Conservation (phyloP, 2,329 filamentous ascomycete species). For the Hymenoscyphus repandus region DNA sequence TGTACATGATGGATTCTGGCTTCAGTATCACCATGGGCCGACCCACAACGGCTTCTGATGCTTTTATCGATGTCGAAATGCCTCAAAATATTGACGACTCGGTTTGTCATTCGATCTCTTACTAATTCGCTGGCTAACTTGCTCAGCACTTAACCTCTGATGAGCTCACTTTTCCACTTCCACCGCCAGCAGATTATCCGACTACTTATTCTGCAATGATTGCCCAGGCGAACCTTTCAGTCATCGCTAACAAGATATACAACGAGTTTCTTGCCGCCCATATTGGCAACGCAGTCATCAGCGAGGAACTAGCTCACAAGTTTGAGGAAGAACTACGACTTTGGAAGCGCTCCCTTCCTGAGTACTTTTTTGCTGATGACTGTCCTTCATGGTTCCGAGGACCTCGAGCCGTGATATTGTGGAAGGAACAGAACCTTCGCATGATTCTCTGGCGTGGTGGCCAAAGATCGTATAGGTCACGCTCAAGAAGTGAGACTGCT, state of each 20-base stretch:
- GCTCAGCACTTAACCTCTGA: constrained; percentile 10
- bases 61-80: constrained; percentile 38
- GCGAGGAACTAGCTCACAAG: constrained; percentile 35
- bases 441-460: no score
- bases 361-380: no score
- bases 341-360: constrained; percentile 33
- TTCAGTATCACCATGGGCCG: constrained; percentile 42
- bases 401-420: no score
- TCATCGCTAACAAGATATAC: constrained; percentile 38
- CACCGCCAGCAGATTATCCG: constrained; percentile 31
- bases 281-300: constrained; percentile 31
- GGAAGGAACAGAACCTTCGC: no score
- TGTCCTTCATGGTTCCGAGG: no score
- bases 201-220: constrained; percentile 38
- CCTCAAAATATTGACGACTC: constrained; percentile 42
- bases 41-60: constrained; percentile 34
- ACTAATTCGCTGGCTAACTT: background rate
- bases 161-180: constrained; percentile 17
- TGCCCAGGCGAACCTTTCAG: constrained; percentile 37
- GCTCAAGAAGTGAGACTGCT: no score
- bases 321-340: constrained; percentile 34
- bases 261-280: constrained; percentile 36
- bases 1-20: constrained; percentile 42
- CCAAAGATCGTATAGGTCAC: no score
- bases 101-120: constrained; percentile 16